phyloP scores from a whole-genome alignment of 2,329 filamentous ascomycete genomes.

The Cylindrodendrum hubeiense region DNA sequence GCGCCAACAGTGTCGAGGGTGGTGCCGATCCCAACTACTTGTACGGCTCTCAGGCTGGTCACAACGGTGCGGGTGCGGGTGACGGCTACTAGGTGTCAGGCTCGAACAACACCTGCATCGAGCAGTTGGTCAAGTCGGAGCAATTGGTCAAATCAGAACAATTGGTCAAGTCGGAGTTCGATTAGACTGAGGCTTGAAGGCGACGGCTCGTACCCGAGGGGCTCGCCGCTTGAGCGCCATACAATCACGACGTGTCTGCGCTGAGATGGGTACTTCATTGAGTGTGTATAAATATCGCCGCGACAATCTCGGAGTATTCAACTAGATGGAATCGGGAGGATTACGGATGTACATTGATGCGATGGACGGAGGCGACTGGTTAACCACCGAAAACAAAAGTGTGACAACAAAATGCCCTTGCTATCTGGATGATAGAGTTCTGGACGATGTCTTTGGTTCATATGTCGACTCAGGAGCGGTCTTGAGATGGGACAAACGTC shows the following conservation, averaged over 20 bases:
- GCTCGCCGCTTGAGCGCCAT: not conserved
- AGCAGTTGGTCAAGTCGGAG: not conserved
- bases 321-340: conserved; percentile 27
- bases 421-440: conserved; percentile 38
- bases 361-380: conserved; percentile 22
- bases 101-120: not conserved
- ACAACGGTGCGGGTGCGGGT: conserved; percentile 68
- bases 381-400: conserved; percentile 19
- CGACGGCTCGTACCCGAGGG: not conserved
- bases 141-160: not conserved
- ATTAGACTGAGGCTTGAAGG: not conserved
- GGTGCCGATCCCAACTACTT: conserved; percentile 61
- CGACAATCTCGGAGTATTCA: conserved; percentile 19
- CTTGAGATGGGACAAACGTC: conserved; percentile 23
- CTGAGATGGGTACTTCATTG: conserved; percentile 10
- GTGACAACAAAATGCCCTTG: conserved; percentile 10
- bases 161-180: not conserved
- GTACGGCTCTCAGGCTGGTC: conserved; percentile 65
- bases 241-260: conserved; percentile 9
- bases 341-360: conserved; percentile 31
- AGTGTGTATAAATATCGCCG: conserved; percentile 31
- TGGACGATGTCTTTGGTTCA: conserved; percentile 29
- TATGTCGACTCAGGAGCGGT: conserved; percentile 36
- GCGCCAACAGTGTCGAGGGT: conserved; percentile 54
- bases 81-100: conserved; percentile 61